Percentiles rank a stretch among this genome's conserved stretches.
phyloP scores from a whole-genome alignment of 2,329 filamentous ascomycete genomes.

The Neocatenulostroma microsporum region DNA sequence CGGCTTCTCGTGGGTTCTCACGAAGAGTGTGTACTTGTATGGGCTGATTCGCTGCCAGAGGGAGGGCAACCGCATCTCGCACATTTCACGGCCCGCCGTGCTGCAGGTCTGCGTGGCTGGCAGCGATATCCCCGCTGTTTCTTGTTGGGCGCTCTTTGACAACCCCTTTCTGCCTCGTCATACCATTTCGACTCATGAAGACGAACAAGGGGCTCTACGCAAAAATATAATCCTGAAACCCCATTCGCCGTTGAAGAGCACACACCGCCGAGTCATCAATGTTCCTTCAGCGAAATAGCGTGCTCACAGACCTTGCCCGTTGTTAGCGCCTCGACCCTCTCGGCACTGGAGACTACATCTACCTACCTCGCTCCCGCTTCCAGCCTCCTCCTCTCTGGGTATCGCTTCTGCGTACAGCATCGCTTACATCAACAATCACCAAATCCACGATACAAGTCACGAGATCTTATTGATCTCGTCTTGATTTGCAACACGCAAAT shows the following conservation, averaged over 20 bases:
- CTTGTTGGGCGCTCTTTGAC: slow-evolving; percentile 3
- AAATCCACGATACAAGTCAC: slow-evolving; percentile 8
- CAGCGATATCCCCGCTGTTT: not conserved
- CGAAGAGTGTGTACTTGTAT: slow-evolving; percentile 4
- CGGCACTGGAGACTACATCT: not conserved
- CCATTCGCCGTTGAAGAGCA: no score
- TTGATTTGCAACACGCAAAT: slow-evolving; percentile 14
- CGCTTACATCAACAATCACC: slow-evolving; percentile 7
- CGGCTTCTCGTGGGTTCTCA: not conserved
- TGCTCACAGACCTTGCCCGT: slow-evolving; percentile 1
- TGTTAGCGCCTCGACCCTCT: not conserved
- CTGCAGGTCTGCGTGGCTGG: not conserved
- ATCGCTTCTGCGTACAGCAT: slow-evolving; percentile 11
- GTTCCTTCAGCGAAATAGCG: slow-evolving; percentile 3
- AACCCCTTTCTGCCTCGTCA: slow-evolving; percentile 3
- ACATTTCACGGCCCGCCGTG: not conserved
- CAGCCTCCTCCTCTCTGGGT: slow-evolving; percentile 3
- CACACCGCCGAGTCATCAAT: slow-evolving; percentile 2
- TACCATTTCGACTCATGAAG: slow-evolving; percentile 11
- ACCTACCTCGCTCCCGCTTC: slow-evolving; percentile 6
- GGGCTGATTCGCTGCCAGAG: not conserved
- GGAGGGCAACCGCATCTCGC: not conserved
- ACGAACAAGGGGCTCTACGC: no score
- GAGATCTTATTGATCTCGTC: slow-evolving; percentile 16
- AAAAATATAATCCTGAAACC: no score